Percentiles rank a stretch among this genome's conserved stretches.
Conservation (phyloP, 1,284 basidiomycete species). For the Cryptococcus jaspeensis region DNA sequence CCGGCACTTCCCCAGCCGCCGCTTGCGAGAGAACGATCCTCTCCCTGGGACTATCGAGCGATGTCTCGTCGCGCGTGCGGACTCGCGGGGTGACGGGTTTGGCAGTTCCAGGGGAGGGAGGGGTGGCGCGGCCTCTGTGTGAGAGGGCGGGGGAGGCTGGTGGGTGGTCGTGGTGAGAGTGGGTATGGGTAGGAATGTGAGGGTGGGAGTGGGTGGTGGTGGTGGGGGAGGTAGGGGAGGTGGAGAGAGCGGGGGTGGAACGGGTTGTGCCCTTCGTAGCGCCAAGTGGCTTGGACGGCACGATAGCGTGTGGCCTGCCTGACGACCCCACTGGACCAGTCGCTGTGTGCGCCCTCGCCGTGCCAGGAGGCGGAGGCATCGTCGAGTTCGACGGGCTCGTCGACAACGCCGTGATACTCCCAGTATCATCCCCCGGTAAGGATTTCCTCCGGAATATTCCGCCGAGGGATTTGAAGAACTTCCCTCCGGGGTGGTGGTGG, state of each 20-base stretch:
- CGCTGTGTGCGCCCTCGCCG: neutral
- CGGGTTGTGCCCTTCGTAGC: neutral
- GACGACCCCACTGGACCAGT: neutral
- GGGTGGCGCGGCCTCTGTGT: neutral
- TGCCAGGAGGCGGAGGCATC: neutral
- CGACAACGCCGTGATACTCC: conserved; percentile 1
- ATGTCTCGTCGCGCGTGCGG: conserved; percentile 36
- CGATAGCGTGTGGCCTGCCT: neutral
- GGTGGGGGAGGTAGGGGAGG: neutral
- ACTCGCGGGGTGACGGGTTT: conserved; percentile 38
- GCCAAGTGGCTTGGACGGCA: conserved; percentile 1
- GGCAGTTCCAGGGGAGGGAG: conserved; percentile 17
- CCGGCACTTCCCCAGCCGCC: too few species aligned
- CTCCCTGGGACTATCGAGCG: conserved; percentile 28
- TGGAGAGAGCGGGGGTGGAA: neutral
- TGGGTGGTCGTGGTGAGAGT: neutral
- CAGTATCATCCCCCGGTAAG: conserved; percentile 4
- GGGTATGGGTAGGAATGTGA: neutral
- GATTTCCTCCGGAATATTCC: conserved; percentile 28
- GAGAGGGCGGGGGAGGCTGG: conserved; percentile 2
- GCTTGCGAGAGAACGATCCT: neutral
- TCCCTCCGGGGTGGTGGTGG: conserved; percentile 11
- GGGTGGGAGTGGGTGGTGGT: neutral
- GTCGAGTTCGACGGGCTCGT: neutral
- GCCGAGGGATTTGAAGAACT: conserved; percentile 31